Percentiles rank a stretch among this genome's conserved stretches.
Conservation (phyloP, 2,329 filamentous ascomycete species). For the Beauveria asiatica region DNA sequence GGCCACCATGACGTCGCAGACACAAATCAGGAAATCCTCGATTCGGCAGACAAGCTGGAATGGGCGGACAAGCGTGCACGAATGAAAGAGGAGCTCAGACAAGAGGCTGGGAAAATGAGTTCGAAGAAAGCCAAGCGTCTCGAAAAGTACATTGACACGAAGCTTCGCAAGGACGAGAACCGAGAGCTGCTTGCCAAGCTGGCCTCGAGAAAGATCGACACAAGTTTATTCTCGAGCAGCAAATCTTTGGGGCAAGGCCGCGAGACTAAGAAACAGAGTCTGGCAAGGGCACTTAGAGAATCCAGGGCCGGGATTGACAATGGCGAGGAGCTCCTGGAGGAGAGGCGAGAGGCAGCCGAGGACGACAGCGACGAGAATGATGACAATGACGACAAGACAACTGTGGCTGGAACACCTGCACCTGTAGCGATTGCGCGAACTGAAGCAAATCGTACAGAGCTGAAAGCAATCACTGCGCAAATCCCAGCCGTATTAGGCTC, state of each 20-base stretch:
- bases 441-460: neutral
- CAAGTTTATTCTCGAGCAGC: constrained; percentile 69
- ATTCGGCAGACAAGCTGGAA: constrained; percentile 38
- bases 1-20: constrained; percentile 30
- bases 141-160: constrained; percentile 72
- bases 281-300: constrained; percentile 56
- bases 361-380: constrained; percentile 21
- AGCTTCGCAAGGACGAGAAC: constrained; percentile 91
- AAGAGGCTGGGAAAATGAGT: constrained; percentile 46
- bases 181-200: constrained; percentile 76
- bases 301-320: constrained; percentile 53
- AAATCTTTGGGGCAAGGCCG: constrained; percentile 64
- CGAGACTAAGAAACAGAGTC: constrained; percentile 62
- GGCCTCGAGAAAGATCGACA: constrained; percentile 71
- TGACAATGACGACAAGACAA: constrained; percentile 18
- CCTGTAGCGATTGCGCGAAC: constrained; percentile 10
- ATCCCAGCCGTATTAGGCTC: constrained; percentile 45
- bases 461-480: constrained; percentile 7
- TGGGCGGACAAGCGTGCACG: constrained; percentile 46
- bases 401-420: constrained; percentile 8
- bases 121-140: constrained; percentile 59
- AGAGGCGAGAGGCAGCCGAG: constrained; percentile 21
- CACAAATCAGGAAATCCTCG: constrained; percentile 30
- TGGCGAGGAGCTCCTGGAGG: constrained; percentile 46
- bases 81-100: constrained; percentile 44